Evolutionary conservation across 306 rosid genomes (phyloP).

Genomic region (Vigna hirtella): DNA sequence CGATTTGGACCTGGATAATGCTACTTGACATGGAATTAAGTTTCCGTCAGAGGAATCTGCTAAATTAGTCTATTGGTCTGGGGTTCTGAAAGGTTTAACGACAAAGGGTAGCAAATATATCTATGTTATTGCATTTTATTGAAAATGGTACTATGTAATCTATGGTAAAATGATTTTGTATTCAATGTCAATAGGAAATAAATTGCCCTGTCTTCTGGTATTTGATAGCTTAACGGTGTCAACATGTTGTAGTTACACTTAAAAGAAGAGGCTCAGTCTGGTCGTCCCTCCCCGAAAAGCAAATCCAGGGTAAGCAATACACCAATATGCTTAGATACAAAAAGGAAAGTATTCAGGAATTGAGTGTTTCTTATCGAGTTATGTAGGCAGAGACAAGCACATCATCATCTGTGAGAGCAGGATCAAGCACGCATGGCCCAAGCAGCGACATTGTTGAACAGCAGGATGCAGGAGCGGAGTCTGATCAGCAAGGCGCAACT

Average conservation of each 20-base stretch:
- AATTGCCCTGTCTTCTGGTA: conserved; percentile 2
- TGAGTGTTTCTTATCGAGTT: conserved; percentile 40
- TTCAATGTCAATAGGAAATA: conserved; percentile 1
- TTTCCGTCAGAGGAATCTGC: neutral
- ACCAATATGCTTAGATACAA: conserved; percentile 2
- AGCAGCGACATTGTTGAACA: conserved; percentile 44
- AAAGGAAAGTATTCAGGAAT: conserved; percentile 13
- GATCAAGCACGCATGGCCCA: conserved; percentile 36
- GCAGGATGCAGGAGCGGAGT: conserved; percentile 35
- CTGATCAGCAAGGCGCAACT: conserved; percentile 19
- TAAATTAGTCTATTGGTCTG: conserved; percentile 15
- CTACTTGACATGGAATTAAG: neutral
- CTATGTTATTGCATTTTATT: conserved; percentile 11
- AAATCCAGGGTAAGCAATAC: conserved; percentile 59
- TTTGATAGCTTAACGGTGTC: conserved; percentile 42
- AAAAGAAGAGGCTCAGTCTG: conserved; percentile 62
- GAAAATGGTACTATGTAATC: neutral
- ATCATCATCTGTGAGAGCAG: conserved; percentile 34
- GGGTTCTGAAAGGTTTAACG: neutral
- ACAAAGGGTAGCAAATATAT: neutral
- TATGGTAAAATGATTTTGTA: neutral
- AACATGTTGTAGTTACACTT: conserved; percentile 58
- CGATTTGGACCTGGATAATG: conserved; percentile 15
- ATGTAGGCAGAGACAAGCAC: conserved; percentile 37
- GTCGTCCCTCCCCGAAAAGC: conserved; percentile 49